Percentiles rank a stretch among this genome's conserved stretches.
These are phyloP conservation scores for Fusarium protoensiforme DNA, from an alignment of 2,329 filamentous ascomycete genomes.

Conservation along the genomic window DNA sequence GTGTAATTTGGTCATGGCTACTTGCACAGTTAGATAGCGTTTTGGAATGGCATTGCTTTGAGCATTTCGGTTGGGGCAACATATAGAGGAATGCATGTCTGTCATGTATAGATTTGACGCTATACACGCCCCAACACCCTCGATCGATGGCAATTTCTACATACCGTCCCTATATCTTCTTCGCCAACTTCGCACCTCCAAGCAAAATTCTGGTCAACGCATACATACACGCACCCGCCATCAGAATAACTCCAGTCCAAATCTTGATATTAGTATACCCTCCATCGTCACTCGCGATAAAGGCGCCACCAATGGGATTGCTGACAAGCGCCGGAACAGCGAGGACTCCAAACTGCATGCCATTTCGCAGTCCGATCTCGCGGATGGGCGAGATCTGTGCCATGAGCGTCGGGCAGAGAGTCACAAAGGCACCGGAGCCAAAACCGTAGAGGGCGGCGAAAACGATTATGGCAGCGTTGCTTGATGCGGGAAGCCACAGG, in stretches of 20 bases:
- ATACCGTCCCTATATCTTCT: neutral
- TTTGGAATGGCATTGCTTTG: neutral
- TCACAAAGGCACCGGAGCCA: conserved; percentile 49
- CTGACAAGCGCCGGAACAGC: conserved; percentile 33
- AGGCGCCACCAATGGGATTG: conserved; percentile 37
- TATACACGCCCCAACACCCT: neutral
- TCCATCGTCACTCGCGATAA: conserved; percentile 5
- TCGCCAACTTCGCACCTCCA: neutral
- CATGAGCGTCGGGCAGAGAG: conserved; percentile 46
- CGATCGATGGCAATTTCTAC: neutral
- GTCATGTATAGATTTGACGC: neutral
- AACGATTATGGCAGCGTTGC: conserved; percentile 39
- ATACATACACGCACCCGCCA: neutral
- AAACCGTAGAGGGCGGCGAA: conserved; percentile 50
- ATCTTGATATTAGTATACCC: neutral
- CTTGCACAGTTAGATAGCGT: neutral
- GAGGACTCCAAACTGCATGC: conserved; percentile 40
- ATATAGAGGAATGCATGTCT: neutral
- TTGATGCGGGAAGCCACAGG: conserved; percentile 52
- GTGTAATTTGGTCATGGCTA: neutral
- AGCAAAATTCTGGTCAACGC: neutral
- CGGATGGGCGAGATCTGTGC: conserved; percentile 65
- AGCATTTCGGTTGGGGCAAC: neutral
- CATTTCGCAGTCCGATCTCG: conserved; percentile 66
- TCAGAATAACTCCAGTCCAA: neutral